phyloP scores from a whole-genome alignment of 2,329 filamentous ascomycete genomes.

The Teratosphaeria zuluensis region DNA sequence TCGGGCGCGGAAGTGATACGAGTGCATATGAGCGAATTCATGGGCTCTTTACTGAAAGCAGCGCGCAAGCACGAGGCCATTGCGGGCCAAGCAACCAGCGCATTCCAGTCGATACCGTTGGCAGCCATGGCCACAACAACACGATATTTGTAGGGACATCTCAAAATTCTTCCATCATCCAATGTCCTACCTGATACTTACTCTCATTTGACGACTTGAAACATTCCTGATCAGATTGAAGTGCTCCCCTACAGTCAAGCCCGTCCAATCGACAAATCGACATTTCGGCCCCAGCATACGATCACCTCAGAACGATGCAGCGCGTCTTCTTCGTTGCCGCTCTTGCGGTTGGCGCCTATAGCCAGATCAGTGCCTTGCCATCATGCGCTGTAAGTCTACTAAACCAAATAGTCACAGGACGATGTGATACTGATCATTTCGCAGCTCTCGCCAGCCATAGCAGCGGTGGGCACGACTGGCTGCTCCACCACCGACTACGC shows the following conservation, averaged over 20 bases:
- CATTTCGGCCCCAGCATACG: background rate
- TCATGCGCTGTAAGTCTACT: background rate
- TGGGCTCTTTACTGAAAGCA: background rate
- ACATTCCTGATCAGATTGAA: background rate
- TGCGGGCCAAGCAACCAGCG: background rate
- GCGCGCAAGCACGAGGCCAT: background rate
- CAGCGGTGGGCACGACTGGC: background rate
- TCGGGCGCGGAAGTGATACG: background rate
- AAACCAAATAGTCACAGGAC: background rate
- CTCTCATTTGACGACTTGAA: background rate
- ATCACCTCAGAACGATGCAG: background rate
- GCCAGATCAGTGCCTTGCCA: background rate
- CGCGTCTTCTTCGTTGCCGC: background rate
- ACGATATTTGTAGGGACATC: background rate
- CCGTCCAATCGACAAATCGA: background rate
- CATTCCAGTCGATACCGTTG: background rate
- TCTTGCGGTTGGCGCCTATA: background rate
- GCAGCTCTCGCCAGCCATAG: background rate
- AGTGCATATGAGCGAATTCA: background rate
- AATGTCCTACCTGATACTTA: background rate
- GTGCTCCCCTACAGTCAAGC: background rate
- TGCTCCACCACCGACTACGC: background rate
- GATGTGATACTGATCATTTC: background rate
- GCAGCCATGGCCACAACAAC: background rate
- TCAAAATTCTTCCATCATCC: background rate